A percentile compares a stretch with the other conserved stretches of the same genome.
Evolutionary conservation across 345 rosid genomes (phyloP).

Genomic region (Brassica cretica): DNA sequence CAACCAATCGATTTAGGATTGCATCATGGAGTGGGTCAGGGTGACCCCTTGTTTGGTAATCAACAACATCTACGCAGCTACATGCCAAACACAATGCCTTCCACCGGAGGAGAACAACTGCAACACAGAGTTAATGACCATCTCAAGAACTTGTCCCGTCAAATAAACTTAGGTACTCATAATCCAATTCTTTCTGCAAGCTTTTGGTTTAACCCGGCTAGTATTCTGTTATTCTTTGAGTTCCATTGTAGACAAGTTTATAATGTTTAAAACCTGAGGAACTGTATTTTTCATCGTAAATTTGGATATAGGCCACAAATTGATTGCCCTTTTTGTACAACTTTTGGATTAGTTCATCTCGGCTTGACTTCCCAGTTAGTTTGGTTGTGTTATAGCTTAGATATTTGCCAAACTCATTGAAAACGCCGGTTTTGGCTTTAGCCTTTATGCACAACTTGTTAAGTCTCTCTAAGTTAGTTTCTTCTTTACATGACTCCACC

Average conservation of each 20-base stretch:
- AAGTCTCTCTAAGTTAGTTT: not conserved
- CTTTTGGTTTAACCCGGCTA: constrained; percentile 2
- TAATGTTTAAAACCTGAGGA: not conserved
- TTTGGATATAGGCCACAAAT: not conserved
- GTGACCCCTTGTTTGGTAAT: constrained; percentile 38
- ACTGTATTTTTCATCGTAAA: not conserved
- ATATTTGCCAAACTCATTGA: not conserved
- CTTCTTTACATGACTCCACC: not conserved
- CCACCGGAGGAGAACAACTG: constrained; percentile 59
- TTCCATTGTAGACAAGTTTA: not conserved
- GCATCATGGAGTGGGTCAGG: constrained; percentile 54
- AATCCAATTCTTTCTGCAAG: constrained; percentile 8
- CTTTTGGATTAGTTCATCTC: not conserved
- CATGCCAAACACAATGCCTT: constrained; percentile 48
- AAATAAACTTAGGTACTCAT: constrained; percentile 63
- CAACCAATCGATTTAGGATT: too few species aligned
- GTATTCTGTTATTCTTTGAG: not conserved
- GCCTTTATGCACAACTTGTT: not conserved
- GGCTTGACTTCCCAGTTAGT: not conserved
- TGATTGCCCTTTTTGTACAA: not conserved
- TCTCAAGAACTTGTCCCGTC: constrained; percentile 64
- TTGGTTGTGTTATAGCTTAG: not conserved
- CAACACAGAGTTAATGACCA: constrained; percentile 71
- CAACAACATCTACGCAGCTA: constrained; percentile 50
- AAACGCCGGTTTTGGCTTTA: not conserved